A percentile compares a stretch with the other conserved stretches of the same genome.
These are phyloP conservation scores for Tetrahymena thermophila DNA, from an alignment of 73 alveolate species.

Conservation along the genomic window DNA sequence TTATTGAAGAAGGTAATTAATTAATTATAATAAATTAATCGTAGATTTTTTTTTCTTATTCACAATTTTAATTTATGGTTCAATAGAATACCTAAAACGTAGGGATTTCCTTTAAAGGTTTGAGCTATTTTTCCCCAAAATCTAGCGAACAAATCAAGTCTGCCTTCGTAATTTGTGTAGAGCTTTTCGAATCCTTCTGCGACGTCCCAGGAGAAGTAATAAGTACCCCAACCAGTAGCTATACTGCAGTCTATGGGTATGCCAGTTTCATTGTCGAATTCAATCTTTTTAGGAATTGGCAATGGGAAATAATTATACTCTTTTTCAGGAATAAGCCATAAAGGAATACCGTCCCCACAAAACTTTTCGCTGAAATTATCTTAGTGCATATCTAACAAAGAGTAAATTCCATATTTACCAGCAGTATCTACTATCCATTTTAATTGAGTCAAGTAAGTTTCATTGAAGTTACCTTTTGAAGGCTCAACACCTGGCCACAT, in stretches of 20 bases:
- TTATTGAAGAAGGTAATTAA: no score
- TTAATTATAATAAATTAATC: no score
- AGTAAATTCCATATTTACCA: slow-evolving; percentile 22
- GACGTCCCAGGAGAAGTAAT: slow-evolving; percentile 21
- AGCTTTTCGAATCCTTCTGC: slow-evolving; percentile 25
- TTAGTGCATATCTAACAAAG: slow-evolving; percentile 28
- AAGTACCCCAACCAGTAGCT: not conserved
- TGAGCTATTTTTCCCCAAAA: slow-evolving; percentile 16
- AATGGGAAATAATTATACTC: not conserved
- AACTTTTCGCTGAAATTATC: slow-evolving; percentile 13
- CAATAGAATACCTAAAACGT: not conserved
- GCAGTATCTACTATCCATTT: not conserved
- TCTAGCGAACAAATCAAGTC: slow-evolving; percentile 8
- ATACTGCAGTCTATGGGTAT: not conserved
- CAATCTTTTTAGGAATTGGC: not conserved
- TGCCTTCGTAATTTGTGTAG: slow-evolving; percentile 1
- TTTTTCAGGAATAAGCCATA: slow-evolving; percentile 18
- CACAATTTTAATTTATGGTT: not conserved
- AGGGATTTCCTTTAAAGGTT: slow-evolving; percentile 11
- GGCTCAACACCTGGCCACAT: slow-evolving; percentile 40
- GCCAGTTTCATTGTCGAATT: not conserved
- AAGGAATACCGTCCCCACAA: slow-evolving; percentile 43
- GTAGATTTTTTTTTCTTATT: no score
- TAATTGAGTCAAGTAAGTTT: slow-evolving; percentile 6
- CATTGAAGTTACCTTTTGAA: slow-evolving; percentile 3